Percentiles rank a stretch among this genome's conserved stretches.
Conservation (phyloP, 257 asterid genomes). For the Lithospermum erythrorhizon region DNA sequence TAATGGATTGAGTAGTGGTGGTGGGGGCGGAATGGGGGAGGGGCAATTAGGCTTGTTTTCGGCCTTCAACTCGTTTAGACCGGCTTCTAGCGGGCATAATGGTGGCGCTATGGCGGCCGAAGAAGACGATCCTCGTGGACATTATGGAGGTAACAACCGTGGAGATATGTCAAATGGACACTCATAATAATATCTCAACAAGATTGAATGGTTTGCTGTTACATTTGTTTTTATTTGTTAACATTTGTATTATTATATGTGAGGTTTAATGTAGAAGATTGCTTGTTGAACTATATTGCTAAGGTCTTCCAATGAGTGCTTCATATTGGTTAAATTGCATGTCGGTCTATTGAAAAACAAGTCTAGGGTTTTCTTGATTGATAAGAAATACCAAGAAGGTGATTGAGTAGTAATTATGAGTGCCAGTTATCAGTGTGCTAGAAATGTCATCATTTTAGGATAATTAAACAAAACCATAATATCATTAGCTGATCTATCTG, state of each 20-base stretch:
- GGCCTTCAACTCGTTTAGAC: slow-evolving; percentile 35
- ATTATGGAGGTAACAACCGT: slow-evolving; percentile 17
- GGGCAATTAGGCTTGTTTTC: slow-evolving; percentile 55
- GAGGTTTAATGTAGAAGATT: background rate
- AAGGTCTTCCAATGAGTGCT: slow-evolving; percentile 12
- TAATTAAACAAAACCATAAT: background rate
- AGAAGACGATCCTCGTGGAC: background rate
- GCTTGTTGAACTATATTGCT: slow-evolving; percentile 3
- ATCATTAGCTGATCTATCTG: slow-evolving; percentile 3
- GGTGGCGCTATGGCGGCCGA: slow-evolving; percentile 13
- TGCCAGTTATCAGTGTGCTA: background rate
- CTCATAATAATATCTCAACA: slow-evolving; percentile 9
- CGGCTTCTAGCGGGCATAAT: slow-evolving; percentile 18
- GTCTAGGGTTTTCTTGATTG: slow-evolving; percentile 20
- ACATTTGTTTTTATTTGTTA: background rate
- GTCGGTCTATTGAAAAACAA: background rate
- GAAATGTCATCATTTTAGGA: background rate
- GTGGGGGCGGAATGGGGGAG: slow-evolving; percentile 26
- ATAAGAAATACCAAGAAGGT: slow-evolving; percentile 4
- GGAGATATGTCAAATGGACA: slow-evolving; percentile 11
- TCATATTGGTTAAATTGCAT: slow-evolving; percentile 2
- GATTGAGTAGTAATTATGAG: background rate
- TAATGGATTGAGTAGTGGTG: slow-evolving; percentile 13
- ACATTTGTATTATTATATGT: background rate
- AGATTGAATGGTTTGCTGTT: slow-evolving; percentile 2